Conservation (phyloP, 352 stramenopile genomes). For the Phytopythium montanum region DNA sequence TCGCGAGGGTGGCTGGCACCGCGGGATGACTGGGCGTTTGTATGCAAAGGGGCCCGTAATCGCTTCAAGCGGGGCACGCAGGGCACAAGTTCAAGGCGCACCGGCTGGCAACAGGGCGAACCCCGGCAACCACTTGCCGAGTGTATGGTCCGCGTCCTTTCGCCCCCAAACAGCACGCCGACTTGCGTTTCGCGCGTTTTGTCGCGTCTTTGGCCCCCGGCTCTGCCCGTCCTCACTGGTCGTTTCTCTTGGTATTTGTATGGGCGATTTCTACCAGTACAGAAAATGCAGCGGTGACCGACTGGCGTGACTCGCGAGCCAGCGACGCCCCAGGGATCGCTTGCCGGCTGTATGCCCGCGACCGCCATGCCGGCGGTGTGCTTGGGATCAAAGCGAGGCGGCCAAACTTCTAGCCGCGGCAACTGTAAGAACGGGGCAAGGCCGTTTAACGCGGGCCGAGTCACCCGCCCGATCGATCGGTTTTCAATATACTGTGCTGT, state of each 20-base stretch:
- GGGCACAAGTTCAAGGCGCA: background rate
- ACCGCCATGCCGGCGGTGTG: background rate
- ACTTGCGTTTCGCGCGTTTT: conserved; percentile 5
- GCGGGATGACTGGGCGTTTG: background rate
- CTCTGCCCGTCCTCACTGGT: conserved; percentile 2
- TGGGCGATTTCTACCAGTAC: background rate
- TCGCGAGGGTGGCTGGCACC: background rate
- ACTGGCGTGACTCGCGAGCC: background rate
- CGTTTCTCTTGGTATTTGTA: conserved; percentile 1
- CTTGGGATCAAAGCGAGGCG: background rate
- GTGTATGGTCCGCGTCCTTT: background rate
- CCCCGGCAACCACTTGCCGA: background rate
- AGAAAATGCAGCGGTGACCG: background rate
- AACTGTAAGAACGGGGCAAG: background rate
- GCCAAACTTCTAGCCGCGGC: background rate
- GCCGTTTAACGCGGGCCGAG: background rate
- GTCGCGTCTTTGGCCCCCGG: background rate
- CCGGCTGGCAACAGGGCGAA: background rate
- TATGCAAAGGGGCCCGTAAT: background rate
- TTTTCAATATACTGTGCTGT: no score
- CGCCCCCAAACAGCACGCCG: background rate
- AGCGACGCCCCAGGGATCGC: background rate
- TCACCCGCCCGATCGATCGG: background rate
- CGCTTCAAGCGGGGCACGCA: background rate
- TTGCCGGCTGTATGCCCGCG: background rate